These are phyloP conservation scores for Mycena vitilis DNA, from an alignment of 768 basidiomycete genomes.

Conservation along the genomic window DNA sequence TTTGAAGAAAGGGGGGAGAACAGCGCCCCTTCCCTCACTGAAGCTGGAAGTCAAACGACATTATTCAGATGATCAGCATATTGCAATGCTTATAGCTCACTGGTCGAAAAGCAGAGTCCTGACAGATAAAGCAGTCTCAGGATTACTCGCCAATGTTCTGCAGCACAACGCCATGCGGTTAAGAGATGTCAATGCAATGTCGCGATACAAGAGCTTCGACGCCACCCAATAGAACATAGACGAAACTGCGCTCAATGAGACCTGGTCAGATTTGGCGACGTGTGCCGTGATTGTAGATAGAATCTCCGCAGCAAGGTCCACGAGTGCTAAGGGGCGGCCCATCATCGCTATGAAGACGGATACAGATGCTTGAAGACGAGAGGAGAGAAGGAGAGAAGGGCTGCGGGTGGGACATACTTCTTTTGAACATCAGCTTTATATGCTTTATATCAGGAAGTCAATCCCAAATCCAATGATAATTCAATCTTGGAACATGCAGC, in stretches of 20 bases:
- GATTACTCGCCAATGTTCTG: neutral
- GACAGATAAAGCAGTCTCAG: neutral
- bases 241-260: neutral
- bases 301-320: neutral
- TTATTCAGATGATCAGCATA: neutral
- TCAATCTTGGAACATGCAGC: no score
- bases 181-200: neutral
- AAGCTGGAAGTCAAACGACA: neutral
- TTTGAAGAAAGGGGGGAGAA: neutral
- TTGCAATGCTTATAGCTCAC: neutral
- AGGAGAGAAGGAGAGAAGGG: neutral
- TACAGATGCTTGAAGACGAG: no score
- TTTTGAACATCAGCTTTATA: neutral
- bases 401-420: neutral
- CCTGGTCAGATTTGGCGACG: neutral
- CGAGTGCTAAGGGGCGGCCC: neutral
- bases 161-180: neutral
- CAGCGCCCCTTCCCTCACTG: neutral
- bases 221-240: neutral
- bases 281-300: neutral
- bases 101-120: neutral
- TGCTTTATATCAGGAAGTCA: neutral
- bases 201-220: slow-evolving; percentile 2
- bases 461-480: neutral
- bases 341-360: no score